Percentiles rank a stretch among this genome's conserved stretches.
Conservation (phyloP, 2,329 filamentous ascomycete species). For the Colletotrichum phormii region DNA sequence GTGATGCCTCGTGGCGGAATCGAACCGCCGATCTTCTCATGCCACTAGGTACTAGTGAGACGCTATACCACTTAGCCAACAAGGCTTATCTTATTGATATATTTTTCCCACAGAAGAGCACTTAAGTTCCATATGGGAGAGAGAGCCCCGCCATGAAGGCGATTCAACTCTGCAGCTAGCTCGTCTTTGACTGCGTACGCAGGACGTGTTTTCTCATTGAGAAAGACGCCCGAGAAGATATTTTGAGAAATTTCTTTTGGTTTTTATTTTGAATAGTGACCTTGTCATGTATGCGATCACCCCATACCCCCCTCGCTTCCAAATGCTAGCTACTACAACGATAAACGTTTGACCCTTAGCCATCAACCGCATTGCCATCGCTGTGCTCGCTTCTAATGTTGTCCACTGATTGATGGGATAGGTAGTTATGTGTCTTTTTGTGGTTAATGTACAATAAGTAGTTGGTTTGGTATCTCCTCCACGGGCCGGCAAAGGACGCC, state of each 20-base stretch:
- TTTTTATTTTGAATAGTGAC: not conserved
- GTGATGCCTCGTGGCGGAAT: slow-evolving; percentile 37
- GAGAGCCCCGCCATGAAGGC: no score
- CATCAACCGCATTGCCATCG: not conserved
- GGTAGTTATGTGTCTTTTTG: slow-evolving; percentile 1
- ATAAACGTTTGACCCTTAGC: not conserved
- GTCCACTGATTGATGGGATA: not conserved
- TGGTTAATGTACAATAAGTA: slow-evolving; percentile 13
- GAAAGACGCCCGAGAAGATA: not conserved
- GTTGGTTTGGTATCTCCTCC: slow-evolving; percentile 28
- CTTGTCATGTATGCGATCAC: not conserved
- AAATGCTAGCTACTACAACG: not conserved
- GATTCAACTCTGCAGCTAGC: no score
- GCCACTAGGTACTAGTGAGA: slow-evolving; percentile 35
- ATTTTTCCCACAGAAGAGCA: no score
- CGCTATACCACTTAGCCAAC: slow-evolving; percentile 40
- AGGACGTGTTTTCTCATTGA: not conserved
- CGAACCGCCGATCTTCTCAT: slow-evolving; percentile 39
- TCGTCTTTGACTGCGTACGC: no score
- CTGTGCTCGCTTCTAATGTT: slow-evolving; percentile 7
- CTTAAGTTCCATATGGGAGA: no score
- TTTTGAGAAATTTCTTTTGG: not conserved
- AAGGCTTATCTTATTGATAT: slow-evolving; percentile 6
- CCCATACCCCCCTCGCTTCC: not conserved
- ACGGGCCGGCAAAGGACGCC: not conserved